phyloP scores from a whole-genome alignment of 2,329 filamentous ascomycete genomes.

The Exophiala viscosa region DNA sequence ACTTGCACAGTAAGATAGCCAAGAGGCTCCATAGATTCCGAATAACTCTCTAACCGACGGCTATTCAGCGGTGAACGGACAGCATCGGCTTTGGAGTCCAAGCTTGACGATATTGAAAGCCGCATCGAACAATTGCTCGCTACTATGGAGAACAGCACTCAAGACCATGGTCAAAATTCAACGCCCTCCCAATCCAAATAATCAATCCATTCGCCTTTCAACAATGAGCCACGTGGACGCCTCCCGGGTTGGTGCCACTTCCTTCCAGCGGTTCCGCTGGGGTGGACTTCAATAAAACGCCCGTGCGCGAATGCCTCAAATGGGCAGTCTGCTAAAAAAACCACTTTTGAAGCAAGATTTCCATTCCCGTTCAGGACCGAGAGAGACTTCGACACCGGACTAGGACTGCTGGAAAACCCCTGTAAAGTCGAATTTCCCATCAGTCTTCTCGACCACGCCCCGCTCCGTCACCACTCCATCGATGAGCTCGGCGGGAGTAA shows the following conservation, averaged over 20 bases:
- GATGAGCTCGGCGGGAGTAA: constrained; percentile 83
- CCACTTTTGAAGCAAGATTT: background rate
- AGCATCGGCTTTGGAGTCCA: constrained; percentile 53
- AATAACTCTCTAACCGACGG: constrained; percentile 5
- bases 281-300: background rate
- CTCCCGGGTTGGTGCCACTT: too few species aligned
- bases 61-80: constrained; percentile 51
- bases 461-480: constrained; percentile 93
- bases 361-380: background rate
- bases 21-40: background rate
- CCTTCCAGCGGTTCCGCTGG: too few species aligned
- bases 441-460: constrained; percentile 74
- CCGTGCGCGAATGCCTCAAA: background rate
- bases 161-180: constrained; percentile 32
- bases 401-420: constrained; percentile 35
- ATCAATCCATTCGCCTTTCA: background rate
- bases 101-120: constrained; percentile 52
- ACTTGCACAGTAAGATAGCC: constrained; percentile 29
- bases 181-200: constrained; percentile 19
- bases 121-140: constrained; percentile 54
- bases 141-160: constrained; percentile 38
- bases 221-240: background rate
- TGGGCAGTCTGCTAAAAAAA: background rate
- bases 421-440: constrained; percentile 64
- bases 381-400: constrained; percentile 11